Percentiles rank a stretch among this genome's conserved stretches.
Evolutionary conservation across 768 basidiomycete species (phyloP).

Genomic region (Russula sp.): DNA sequence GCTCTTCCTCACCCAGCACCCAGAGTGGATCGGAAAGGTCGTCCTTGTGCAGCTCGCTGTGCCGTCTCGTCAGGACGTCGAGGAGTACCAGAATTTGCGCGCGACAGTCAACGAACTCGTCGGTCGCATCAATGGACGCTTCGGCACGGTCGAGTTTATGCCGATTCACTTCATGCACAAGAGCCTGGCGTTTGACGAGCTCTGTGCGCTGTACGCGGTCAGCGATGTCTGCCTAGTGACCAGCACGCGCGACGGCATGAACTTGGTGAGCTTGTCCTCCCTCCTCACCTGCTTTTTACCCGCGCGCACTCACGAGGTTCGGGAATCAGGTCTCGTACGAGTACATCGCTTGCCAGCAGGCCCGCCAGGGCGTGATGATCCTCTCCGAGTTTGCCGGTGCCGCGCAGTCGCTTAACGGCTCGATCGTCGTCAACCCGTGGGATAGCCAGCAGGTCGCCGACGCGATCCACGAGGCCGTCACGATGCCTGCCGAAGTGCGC

Average conservation of each 20-base stretch:
- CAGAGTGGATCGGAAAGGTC: conserved; percentile 99
- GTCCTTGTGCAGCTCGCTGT: conserved; percentile 97
- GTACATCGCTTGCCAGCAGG: conserved; percentile 93
- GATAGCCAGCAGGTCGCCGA: conserved; percentile 97
- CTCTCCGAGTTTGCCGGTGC: conserved; percentile 98
- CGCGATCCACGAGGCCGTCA: conserved; percentile 93
- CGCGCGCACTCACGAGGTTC: conserved; percentile 4
- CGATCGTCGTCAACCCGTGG: conserved; percentile 98
- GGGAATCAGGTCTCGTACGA: conserved; percentile 86
- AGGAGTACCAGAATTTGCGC: conserved; percentile 97
- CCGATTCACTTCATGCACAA: conserved; percentile 99
- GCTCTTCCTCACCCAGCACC: conserved; percentile 93
- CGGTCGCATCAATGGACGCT: conserved; percentile 96
- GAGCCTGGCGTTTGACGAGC: conserved; percentile 84
- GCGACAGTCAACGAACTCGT: conserved; percentile 97
- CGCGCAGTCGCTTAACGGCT: conserved; percentile 91
- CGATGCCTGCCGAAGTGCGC: conserved; percentile 75
- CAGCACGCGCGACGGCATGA: conserved; percentile 97
- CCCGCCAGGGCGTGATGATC: conserved; percentile 93
- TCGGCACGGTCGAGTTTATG: conserved; percentile 99
- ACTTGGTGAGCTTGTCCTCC: conserved; percentile 61
- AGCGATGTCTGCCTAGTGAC: conserved; percentile 96
- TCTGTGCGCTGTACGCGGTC: conserved; percentile 95
- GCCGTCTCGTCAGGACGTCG: conserved; percentile 95
- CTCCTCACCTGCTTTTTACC: conserved; percentile 27